Evolutionary conservation across 2,329 filamentous ascomycete genomes (phyloP), one percentile per base, ranked within the genome.

Genomic region (Colletotrichum abscissum): DNA sequence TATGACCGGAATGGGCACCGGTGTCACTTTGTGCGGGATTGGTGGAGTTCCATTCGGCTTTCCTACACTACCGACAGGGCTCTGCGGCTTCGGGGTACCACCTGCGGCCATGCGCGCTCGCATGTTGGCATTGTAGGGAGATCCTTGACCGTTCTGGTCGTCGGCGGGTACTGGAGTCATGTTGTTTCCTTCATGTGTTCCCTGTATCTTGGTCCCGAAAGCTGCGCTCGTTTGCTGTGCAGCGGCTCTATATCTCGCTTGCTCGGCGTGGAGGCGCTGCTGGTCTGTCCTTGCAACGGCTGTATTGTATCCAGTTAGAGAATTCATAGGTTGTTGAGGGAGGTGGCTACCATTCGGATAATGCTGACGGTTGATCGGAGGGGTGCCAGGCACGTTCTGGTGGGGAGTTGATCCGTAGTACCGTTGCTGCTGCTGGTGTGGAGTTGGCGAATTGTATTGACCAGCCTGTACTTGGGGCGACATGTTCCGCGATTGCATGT

Each of bases 241-340:
- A 19, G 85, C 85, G 16, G 85, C 83, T 30, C 86, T 80, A 3
- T 86, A 86, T 67, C 86, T 86, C 8, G 87, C 86, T 78, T 88
- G 87, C 65, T 89, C 78, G 87, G 80, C 59, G 87, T 66, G 60
- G 26, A 73, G 84, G 67, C 86, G 84, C 76, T 70, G 59, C 22
- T 69, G 71, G n/a, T 73, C 71, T 46, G 71, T 62, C 49, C 67
- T 63, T 22, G 63, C 63, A 24, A 65, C 67, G 38, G 67, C 67
- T 38, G 68, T 57, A 16, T 73, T 70, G 24, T 73, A 73, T 9
- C 67, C 71, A 56, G 63, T 70, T 52, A 73, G 55, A 24, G 71
- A 26, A 38, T 65, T 71, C 35, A 72, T 8, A 5, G 67, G 68
- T 70, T 80, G 81, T 75, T 84, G 81, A 68, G 74, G 78, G 35